Conservation (phyloP, 116 monocot genomes). For the Papilionanthe hybrid region DNA sequence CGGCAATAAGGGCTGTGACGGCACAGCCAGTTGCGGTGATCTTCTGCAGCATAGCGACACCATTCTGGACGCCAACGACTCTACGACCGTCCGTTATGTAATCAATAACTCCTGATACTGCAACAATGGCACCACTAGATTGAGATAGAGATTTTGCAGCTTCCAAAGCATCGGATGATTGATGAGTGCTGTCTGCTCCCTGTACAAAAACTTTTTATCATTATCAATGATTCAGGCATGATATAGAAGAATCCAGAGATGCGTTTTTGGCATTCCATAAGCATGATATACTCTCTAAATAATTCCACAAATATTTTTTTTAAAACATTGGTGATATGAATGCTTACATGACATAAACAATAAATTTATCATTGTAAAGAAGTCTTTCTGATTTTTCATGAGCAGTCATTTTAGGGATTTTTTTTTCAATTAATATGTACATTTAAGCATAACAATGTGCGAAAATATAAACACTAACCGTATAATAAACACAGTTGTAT, state of each 20-base stretch:
- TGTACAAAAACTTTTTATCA: slow-evolving; percentile 10
- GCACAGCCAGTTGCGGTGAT: slow-evolving; percentile 90
- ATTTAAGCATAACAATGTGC: too few relatives aligned
- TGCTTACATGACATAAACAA: too few relatives aligned
- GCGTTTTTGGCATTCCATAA: too few relatives aligned
- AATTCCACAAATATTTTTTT: too few relatives aligned
- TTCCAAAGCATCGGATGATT: slow-evolving; percentile 55
- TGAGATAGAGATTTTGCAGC: slow-evolving; percentile 60
- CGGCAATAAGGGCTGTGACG: slow-evolving; percentile 77
- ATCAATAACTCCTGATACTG: slow-evolving; percentile 79
- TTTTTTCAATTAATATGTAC: too few relatives aligned
- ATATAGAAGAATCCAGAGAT: not conserved
- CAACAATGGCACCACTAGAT: slow-evolving; percentile 53
- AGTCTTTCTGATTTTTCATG: too few relatives aligned
- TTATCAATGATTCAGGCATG: not conserved
- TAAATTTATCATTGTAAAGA: too few relatives aligned
- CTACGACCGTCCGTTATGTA: slow-evolving; percentile 60
- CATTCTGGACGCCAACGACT: slow-evolving; percentile 45
- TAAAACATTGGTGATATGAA: too few relatives aligned
- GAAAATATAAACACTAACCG: too few relatives aligned
- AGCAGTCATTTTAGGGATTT: too few relatives aligned
- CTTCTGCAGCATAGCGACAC: slow-evolving; percentile 81
- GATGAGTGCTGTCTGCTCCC: slow-evolving; percentile 85
- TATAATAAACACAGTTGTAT: too few relatives aligned
- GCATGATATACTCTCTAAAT: too few relatives aligned